Evolutionary conservation across 2,329 filamentous ascomycete genomes (phyloP).

Genomic region (Penicillium sp.): DNA sequence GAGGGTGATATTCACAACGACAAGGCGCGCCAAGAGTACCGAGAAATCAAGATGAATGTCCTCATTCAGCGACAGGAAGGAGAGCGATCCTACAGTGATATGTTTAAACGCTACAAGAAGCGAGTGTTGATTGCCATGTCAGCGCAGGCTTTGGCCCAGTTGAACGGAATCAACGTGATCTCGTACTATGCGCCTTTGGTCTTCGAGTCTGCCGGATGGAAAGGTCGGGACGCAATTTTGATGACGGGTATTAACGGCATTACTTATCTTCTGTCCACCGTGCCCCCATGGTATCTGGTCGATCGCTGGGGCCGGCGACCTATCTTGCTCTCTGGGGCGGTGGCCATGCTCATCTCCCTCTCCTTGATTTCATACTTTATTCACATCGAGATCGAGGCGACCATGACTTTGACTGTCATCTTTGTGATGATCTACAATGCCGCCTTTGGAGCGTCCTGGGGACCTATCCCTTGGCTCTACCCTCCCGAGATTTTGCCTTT

Average conservation of each 20-base stretch:
- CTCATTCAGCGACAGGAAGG: conserved; percentile 92
- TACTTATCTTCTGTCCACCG: conserved; percentile 87
- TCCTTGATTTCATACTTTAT: conserved; percentile 95
- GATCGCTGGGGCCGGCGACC: conserved; percentile 88
- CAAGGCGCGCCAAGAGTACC: conserved; percentile 93
- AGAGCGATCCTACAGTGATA: conserved; percentile 86
- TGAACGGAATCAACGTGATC: conserved; percentile 99
- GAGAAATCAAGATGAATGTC: conserved; percentile 98
- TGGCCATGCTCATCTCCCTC: conserved; percentile 87
- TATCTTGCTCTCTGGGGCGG: conserved; percentile 86
- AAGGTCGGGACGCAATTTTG: conserved; percentile 84
- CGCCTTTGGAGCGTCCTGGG: conserved; percentile 96
- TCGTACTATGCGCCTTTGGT: conserved; percentile 98
- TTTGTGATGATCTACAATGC: conserved; percentile 99
- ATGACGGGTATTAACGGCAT: conserved; percentile 98
- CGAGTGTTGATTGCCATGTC: conserved; percentile 99
- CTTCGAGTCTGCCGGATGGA: conserved; percentile 96
- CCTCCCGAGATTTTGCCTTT: conserved; percentile 97
- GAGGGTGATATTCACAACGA: conserved; percentile 92
- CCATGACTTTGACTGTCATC: conserved; percentile 83
- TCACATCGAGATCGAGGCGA: conserved; percentile 77
- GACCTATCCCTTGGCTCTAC: conserved; percentile 96
- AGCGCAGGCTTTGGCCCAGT: conserved; percentile 90
- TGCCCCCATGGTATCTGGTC: conserved; percentile 96
- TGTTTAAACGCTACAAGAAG: conserved; percentile 91